Evolutionary conservation across 768 basidiomycete genomes (phyloP).

Genomic region (Tulasnella sp.): DNA sequence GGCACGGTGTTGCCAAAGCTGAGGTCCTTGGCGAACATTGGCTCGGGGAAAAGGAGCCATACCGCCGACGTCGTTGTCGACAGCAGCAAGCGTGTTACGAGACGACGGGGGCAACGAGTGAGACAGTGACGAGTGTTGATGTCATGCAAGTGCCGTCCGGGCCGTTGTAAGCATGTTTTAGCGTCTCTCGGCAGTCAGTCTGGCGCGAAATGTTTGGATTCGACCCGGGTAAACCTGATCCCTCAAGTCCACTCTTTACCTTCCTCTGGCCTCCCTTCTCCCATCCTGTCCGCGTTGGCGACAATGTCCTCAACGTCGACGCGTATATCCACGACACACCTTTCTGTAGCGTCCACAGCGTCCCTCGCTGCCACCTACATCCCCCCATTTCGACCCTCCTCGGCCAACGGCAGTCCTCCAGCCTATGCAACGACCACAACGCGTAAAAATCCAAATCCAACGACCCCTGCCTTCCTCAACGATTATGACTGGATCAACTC

Average conservation of each 20-base stretch:
- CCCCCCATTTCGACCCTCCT: conserved; percentile 17
- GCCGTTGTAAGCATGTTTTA: too few species aligned
- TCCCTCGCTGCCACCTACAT: conserved; percentile 16
- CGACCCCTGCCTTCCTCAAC: conserved; percentile 35
- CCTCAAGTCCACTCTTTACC: not conserved
- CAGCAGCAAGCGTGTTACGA: too few species aligned
- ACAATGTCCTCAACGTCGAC: not conserved
- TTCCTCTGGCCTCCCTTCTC: not conserved
- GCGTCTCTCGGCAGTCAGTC: too few species aligned
- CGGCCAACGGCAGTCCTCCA: conserved; percentile 10
- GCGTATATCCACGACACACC: not conserved
- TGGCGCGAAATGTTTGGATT: too few species aligned
- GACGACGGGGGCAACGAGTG: too few species aligned
- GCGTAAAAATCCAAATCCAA: conserved; percentile 27
- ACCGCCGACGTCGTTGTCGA: too few species aligned
- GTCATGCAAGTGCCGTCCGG: too few species aligned
- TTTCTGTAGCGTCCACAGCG: conserved; percentile 7
- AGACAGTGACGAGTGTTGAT: too few species aligned
- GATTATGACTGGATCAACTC: conserved; percentile 42
- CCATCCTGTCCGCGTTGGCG: not conserved
- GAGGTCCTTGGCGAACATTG: too few species aligned
- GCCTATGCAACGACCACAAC: conserved; percentile 5
- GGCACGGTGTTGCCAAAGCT: too few species aligned
- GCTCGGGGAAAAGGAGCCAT: too few species aligned
- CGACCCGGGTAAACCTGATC: too few species aligned